These are phyloP conservation scores for Typha latifolia DNA, from an alignment of 176 grass and related monocot genomes.

Conservation along the genomic window DNA sequence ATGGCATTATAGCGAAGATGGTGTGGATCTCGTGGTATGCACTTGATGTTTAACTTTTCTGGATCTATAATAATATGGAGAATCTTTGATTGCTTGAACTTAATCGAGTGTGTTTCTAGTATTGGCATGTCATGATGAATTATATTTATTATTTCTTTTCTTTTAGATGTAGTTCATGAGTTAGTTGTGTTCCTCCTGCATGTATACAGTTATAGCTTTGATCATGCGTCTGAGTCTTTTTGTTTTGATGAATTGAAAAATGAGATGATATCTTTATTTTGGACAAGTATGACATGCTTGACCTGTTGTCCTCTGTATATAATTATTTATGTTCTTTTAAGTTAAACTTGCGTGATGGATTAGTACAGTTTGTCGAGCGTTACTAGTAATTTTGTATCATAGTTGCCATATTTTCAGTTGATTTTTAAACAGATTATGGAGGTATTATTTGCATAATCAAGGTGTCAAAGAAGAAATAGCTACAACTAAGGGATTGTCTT, in stretches of 20 bases:
- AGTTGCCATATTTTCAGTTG: neutral
- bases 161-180: neutral
- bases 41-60: neutral
- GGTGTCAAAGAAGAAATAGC: too few relatives aligned
- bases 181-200: neutral
- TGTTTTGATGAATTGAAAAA: neutral
- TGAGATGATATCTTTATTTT: neutral
- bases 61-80: neutral
- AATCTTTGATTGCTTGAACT: neutral
- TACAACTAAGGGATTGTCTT: too few relatives aligned
- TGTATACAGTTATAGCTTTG: neutral
- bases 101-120: neutral
- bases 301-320: neutral
- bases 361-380: neutral
- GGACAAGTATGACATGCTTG: neutral
- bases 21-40: conserved; percentile 87
- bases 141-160: neutral
- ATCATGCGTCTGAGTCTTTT: neutral
- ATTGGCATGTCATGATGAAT: too few relatives aligned
- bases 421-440: neutral
- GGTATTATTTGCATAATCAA: neutral
- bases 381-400: neutral
- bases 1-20: conserved; percentile 76
- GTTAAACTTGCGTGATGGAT: neutral
- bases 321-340: neutral